phyloP scores from a whole-genome alignment of 495 filamentous ascomycete species.

The Penicillium odoratum region DNA sequence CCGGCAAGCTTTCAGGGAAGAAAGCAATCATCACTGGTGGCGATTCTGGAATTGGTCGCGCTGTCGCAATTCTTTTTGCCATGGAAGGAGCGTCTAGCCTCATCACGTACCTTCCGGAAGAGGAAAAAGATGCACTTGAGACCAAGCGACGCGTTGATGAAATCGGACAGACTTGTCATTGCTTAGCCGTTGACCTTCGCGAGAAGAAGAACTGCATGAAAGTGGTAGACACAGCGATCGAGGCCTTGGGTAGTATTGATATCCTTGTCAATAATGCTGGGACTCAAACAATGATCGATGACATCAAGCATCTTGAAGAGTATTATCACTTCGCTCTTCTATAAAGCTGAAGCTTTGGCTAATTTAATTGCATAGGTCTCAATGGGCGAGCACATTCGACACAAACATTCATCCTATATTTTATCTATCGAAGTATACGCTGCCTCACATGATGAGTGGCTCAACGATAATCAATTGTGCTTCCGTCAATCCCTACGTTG shows the following conservation, averaged over 20 bases:
- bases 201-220: constrained; percentile 66
- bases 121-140: constrained; percentile 74
- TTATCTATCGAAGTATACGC: constrained; percentile 6
- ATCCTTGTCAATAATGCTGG: constrained; percentile 83
- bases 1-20: constrained; percentile 73
- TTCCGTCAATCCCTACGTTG: constrained; percentile 31
- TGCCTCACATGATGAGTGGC: constrained; percentile 8
- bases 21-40: constrained; percentile 81
- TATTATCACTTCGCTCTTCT: constrained; percentile 31
- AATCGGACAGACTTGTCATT: constrained; percentile 60
- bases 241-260: constrained; percentile 67
- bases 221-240: constrained; percentile 63
- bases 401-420: constrained; percentile 64
- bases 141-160: constrained; percentile 68
- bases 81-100: constrained; percentile 79
- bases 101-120: constrained; percentile 73
- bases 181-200: constrained; percentile 61
- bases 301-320: constrained; percentile 73
- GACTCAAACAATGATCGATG: constrained; percentile 70
- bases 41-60: constrained; percentile 79
- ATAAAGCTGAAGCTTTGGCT: constrained; percentile 17
- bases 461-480: constrained; percentile 56
- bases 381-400: constrained; percentile 50
- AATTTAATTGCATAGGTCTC: constrained; percentile 44
- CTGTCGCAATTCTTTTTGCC: constrained; percentile 75